Percentiles rank a stretch among this genome's conserved stretches.
Evolutionary conservation across 768 basidiomycete genomes (phyloP).

Genomic region (Russula foetens): DNA sequence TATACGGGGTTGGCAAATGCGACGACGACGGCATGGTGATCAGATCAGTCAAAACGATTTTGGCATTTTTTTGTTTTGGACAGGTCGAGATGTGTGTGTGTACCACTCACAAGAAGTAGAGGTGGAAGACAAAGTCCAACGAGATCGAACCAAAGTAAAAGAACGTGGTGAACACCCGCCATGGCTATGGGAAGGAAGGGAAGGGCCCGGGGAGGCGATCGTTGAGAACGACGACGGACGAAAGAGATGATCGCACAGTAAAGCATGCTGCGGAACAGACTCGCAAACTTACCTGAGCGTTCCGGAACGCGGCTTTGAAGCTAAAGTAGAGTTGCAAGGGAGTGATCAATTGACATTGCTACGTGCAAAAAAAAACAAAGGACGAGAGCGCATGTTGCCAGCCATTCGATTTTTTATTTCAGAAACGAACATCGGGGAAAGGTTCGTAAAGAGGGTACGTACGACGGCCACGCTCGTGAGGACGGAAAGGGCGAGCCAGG

Average conservation of each 20-base stretch:
- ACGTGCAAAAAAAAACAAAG: not conserved
- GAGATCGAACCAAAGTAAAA: conserved; percentile 93
- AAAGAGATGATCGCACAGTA: too few relatives aligned
- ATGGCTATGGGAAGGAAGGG: conserved; percentile 46
- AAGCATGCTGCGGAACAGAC: too few relatives aligned
- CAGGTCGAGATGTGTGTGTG: not conserved
- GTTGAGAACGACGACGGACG: too few relatives aligned
- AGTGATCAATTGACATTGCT: conserved; percentile 92
- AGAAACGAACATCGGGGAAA: not conserved
- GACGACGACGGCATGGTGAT: not conserved
- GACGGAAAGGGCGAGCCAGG: conserved; percentile 76
- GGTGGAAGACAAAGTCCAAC: conserved; percentile 90
- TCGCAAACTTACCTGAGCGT: conserved; percentile 74
- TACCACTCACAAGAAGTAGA: conserved; percentile 90
- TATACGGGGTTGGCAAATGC: not conserved
- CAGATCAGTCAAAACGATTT: not conserved
- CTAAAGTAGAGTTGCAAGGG: conserved; percentile 92
- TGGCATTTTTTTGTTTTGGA: too few relatives aligned
- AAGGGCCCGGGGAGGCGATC: conserved; percentile 7
- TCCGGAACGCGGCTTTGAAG: conserved; percentile 73
- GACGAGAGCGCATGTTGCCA: not conserved
- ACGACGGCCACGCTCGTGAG: conserved; percentile 82
- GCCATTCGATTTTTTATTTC: not conserved
- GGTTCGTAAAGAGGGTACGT: conserved; percentile 25
- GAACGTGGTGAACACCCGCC: conserved; percentile 87